These are phyloP conservation scores for Kazachstania sp. DNA, from an alignment of 1,139 yeast species.

Conservation along the genomic window DNA sequence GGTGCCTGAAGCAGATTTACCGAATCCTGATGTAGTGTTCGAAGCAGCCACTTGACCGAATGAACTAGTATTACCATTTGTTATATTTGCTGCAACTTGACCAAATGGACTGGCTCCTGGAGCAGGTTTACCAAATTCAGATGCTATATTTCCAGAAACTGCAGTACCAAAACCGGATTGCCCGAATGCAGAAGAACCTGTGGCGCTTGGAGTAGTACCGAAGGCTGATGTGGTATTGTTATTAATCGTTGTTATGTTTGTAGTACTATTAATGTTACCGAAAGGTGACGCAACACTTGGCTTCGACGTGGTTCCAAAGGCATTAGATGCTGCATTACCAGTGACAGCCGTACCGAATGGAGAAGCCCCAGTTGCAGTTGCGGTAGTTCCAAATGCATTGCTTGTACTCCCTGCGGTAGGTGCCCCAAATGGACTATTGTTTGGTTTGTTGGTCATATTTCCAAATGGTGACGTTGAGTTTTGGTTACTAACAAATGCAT, in stretches of 20 bases:
- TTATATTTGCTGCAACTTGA: neutral
- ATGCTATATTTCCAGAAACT: neutral
- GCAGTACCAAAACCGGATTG: conserved; percentile 10
- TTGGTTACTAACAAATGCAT: neutral
- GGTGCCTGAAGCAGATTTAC: neutral
- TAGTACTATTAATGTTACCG: conserved; percentile 4
- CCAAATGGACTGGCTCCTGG: neutral
- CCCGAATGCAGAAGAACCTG: conserved; percentile 25
- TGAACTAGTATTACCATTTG: neutral
- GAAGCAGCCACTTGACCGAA: neutral
- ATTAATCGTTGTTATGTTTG: conserved; percentile 7
- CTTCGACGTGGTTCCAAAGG: neutral
- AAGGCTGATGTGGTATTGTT: neutral
- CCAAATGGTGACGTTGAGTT: conserved; percentile 9
- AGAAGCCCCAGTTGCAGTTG: neutral
- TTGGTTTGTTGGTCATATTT: neutral
- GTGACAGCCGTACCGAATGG: neutral
- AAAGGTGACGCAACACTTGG: conserved; percentile 14
- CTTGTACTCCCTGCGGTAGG: neutral
- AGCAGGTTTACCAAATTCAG: conserved; percentile 16
- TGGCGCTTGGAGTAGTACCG: no score
- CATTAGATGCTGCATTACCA: neutral
- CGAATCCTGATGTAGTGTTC: neutral
- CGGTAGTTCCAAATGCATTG: neutral
- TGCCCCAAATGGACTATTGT: neutral